Evolutionary conservation across 2,329 filamentous ascomycete species (phyloP).

Genomic region (Claviceps sp.): DNA sequence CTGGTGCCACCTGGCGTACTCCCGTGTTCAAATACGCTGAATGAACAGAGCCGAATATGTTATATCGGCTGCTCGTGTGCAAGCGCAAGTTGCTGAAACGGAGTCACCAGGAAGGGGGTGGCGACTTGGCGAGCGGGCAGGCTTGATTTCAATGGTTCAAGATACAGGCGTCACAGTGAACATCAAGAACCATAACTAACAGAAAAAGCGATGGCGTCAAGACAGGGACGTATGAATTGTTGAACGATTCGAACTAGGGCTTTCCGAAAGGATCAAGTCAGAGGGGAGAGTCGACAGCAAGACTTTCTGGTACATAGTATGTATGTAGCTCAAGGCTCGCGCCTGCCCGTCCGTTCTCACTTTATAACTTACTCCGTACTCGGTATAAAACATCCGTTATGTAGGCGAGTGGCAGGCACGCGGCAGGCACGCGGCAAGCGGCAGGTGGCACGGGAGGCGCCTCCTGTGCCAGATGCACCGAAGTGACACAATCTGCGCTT

Average conservation of each 20-base stretch:
- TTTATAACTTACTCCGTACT: neutral
- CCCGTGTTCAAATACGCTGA: neutral
- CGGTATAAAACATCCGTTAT: neutral
- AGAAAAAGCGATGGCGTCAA: neutral
- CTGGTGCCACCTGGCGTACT: neutral
- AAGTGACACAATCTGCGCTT: neutral
- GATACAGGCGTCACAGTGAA: neutral
- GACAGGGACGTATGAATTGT: too few species aligned
- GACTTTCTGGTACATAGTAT: neutral
- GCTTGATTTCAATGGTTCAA: neutral
- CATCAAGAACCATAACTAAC: neutral
- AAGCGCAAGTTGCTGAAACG: neutral
- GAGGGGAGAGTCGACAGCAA: neutral
- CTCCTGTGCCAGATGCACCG: neutral
- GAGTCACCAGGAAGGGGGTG: neutral
- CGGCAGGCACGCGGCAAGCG: neutral
- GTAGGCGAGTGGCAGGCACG: neutral
- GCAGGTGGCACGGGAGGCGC: neutral
- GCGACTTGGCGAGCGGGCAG: neutral
- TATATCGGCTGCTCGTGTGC: neutral
- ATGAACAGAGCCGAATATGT: neutral
- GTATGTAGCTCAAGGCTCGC: neutral
- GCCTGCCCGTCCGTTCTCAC: neutral
- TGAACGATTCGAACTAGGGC: neutral
- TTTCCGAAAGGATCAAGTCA: neutral